Evolutionary conservation across 2,329 filamentous ascomycete species (phyloP), one percentile per base, ranked within the genome.

Genomic region (Penicillium sp.): DNA sequence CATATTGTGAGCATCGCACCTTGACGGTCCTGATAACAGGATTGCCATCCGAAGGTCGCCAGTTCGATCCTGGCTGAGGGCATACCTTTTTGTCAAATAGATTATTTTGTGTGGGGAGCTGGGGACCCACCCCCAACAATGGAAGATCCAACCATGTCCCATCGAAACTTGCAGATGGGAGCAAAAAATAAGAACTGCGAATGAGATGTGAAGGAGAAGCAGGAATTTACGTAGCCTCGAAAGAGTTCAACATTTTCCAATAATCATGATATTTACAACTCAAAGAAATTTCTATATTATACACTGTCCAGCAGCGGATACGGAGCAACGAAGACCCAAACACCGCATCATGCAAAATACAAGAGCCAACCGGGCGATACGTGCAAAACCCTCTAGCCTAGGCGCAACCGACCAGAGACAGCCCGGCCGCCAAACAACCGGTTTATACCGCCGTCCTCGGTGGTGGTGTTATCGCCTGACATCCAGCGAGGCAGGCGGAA

Each of bases 401-500:
- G 57, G 45, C 72, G 66, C 42, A 76, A 59, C n/a, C 67, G 64
- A 40, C 74, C 74, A 58, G 73, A 66, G 30, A 66, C 61, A 27
- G 70, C 65, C 44, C 72, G 66, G 16, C 71, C 71, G 31, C 74
- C 72, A 60, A 76, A 74, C 59, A 72, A 67, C 45, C 73, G 60
- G 2, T 67, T 63, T 22, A 75, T 62, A 31, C 71, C 65, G 24
- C 61, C 63, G 24, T 60, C 61, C 53, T 60, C 65, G 30, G 50
- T 61, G 40, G 61, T 63, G 50, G 51, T 61, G 10, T 79, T 79
- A 46, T 82, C 80, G 22, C 81, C 82, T 16, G 83, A 82, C 83
- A 94, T 88, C 90, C 90, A 95, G 63, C 85, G 87, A 5, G 90
- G 90, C 66, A 86, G 83, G 70, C 86, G 89, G 70, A 92, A 82